These are phyloP conservation scores for Cicer arietinum DNA, from an alignment of 306 rosid genomes.

Conservation along the genomic window DNA sequence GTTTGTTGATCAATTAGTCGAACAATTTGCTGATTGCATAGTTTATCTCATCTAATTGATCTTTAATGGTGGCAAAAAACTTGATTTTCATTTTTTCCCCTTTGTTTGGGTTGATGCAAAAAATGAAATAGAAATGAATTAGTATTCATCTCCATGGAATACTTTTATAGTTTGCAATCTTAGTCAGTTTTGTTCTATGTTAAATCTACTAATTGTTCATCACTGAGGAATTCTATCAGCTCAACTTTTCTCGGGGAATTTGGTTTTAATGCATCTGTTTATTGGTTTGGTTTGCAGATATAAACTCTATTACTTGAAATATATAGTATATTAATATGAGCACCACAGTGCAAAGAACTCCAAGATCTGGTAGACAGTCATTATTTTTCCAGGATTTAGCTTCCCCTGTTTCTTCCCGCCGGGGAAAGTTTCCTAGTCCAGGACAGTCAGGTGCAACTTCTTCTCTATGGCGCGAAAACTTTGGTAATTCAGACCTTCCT, in stretches of 20 bases:
- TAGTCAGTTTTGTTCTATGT: constrained; percentile 1
- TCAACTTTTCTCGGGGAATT: constrained; percentile 17
- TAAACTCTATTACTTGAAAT: constrained; percentile 15
- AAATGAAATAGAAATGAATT: constrained; percentile 12
- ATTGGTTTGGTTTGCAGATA: constrained; percentile 47
- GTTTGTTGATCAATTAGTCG: background rate
- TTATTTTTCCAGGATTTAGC: constrained; percentile 94
- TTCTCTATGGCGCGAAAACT: constrained; percentile 84
- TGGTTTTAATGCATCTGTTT: constrained; percentile 25
- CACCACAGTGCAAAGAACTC: constrained; percentile 70
- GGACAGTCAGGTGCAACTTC: constrained; percentile 88
- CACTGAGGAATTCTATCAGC: background rate
- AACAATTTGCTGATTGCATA: background rate
- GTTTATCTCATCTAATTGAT: background rate
- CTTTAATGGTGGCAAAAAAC: background rate
- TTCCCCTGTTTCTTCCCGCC: constrained; percentile 78
- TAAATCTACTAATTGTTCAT: background rate
- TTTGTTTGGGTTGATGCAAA: background rate
- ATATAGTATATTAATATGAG: constrained; percentile 57
- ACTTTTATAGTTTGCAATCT: constrained; percentile 13
- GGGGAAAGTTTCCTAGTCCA: constrained; percentile 79
- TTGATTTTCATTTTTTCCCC: background rate
- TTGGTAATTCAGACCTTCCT: constrained; percentile 79
- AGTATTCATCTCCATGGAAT: background rate
- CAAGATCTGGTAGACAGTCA: constrained; percentile 79